Evolutionary conservation across 2,329 filamentous ascomycete species (phyloP).

Genomic region (Fusarium sarcochroum): DNA sequence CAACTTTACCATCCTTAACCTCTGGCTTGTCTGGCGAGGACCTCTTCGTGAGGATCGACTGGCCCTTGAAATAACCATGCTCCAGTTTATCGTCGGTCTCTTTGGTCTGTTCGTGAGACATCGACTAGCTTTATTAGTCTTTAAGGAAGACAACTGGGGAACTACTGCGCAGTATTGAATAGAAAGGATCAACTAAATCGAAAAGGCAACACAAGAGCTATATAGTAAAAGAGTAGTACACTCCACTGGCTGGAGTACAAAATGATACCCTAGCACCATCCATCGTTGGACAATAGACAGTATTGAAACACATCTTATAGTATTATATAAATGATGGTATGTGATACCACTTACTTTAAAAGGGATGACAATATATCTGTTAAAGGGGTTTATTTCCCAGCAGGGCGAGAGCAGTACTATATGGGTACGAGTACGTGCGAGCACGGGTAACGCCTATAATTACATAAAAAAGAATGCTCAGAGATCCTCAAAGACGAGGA

Average conservation of each 20-base stretch:
- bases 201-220: neutral
- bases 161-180: slow-evolving; percentile 50
- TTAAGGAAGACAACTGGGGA: slow-evolving; percentile 88
- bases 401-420: slow-evolving; percentile 34
- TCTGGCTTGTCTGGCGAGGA: slow-evolving; percentile 96
- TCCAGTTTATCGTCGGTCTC: slow-evolving; percentile 84
- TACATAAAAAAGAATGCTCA: slow-evolving; percentile 41
- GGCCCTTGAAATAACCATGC: slow-evolving; percentile 81
- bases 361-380: slow-evolving; percentile 11
- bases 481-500: neutral
- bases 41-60: slow-evolving; percentile 90
- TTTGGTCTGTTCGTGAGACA: slow-evolving; percentile 89
- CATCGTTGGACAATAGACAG: too few species aligned
- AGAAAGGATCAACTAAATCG: neutral
- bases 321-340: too few species aligned
- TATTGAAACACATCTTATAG: neutral
- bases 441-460: slow-evolving; percentile 40
- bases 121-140: slow-evolving; percentile 86
- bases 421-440: slow-evolving; percentile 31
- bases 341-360: too few species aligned
- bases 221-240: neutral
- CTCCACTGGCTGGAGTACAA: slow-evolving; percentile 11
- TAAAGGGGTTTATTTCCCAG: slow-evolving; percentile 31
- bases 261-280: slow-evolving; percentile 29
- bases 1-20: slow-evolving; percentile 93